These are phyloP conservation scores for Secale cereale DNA, from an alignment of 176 grass and related monocot genomes.

Conservation along the genomic window DNA sequence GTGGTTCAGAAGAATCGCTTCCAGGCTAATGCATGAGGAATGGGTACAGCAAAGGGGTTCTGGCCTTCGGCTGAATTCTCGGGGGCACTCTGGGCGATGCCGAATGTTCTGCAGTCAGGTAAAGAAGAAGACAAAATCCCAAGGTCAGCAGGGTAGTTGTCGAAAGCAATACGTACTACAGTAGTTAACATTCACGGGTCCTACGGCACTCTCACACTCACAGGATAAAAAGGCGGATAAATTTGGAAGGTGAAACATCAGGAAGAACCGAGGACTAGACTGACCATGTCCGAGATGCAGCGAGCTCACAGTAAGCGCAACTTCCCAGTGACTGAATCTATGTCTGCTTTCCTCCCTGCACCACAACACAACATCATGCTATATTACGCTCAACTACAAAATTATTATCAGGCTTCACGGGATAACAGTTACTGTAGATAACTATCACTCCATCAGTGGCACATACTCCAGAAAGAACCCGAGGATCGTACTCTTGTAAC, in stretches of 20 bases:
- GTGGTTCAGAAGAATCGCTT: not conserved
- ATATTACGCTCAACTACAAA: not conserved
- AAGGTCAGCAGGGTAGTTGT: not conserved
- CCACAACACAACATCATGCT: not conserved
- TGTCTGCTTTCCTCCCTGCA: constrained; percentile 73
- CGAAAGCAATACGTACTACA: not conserved
- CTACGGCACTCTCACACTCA: not conserved
- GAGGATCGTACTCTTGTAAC: not conserved
- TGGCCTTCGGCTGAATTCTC: not conserved
- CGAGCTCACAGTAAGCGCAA: constrained; percentile 47
- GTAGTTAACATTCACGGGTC: too few species aligned
- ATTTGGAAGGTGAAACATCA: not conserved
- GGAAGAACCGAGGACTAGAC: not conserved
- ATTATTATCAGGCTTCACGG: not conserved
- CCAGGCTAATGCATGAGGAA: not conserved
- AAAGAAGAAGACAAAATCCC: not conserved
- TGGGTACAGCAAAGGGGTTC: not conserved
- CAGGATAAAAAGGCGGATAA: not conserved
- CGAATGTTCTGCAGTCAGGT: not conserved
- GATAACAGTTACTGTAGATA: not conserved
- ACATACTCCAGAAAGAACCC: not conserved
- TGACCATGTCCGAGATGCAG: constrained; percentile 3
- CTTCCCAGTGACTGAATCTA: constrained; percentile 74
- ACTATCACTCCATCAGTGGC: too few species aligned
- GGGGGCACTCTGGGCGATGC: not conserved